These are phyloP conservation scores for Aureobasidium lini DNA, from an alignment of 2,329 filamentous ascomycete species.

Conservation along the genomic window DNA sequence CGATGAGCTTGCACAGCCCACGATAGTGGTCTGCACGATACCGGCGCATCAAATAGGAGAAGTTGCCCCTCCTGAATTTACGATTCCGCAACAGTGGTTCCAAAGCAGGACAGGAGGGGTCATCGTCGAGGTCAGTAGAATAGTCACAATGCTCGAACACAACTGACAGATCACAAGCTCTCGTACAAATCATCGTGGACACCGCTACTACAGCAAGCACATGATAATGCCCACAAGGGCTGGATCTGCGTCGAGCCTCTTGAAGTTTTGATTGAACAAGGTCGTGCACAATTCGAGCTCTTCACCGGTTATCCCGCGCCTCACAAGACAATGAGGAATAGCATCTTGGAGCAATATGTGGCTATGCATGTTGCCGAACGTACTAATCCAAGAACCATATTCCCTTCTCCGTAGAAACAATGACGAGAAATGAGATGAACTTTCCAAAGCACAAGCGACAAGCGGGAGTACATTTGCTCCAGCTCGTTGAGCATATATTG, in stretches of 20 bases:
- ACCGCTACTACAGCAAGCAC: constrained; percentile 61
- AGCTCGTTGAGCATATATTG: no score
- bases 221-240: constrained; percentile 50
- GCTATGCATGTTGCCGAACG: constrained; percentile 10
- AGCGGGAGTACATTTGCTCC: no score
- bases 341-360: constrained; percentile 44
- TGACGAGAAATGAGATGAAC: no score
- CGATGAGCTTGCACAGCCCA: constrained; percentile 53
- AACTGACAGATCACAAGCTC: constrained; percentile 21
- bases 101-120: constrained; percentile 67
- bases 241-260: constrained; percentile 73
- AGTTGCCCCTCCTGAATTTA: constrained; percentile 60
- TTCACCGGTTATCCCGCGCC: constrained; percentile 69
- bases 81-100: constrained; percentile 62
- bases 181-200: constrained; percentile 69
- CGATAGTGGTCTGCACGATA: constrained; percentile 69
- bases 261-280: constrained; percentile 70
- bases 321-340: constrained; percentile 57
- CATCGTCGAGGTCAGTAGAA: constrained; percentile 53
- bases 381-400: not conserved
- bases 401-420: no score
- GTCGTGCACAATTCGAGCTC: constrained; percentile 73
- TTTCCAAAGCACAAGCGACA: no score
- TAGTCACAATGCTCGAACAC: not conserved
- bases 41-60: constrained; percentile 61